phyloP scores from a whole-genome alignment of 352 stramenopile species.

The Pythium sukuiense region DNA sequence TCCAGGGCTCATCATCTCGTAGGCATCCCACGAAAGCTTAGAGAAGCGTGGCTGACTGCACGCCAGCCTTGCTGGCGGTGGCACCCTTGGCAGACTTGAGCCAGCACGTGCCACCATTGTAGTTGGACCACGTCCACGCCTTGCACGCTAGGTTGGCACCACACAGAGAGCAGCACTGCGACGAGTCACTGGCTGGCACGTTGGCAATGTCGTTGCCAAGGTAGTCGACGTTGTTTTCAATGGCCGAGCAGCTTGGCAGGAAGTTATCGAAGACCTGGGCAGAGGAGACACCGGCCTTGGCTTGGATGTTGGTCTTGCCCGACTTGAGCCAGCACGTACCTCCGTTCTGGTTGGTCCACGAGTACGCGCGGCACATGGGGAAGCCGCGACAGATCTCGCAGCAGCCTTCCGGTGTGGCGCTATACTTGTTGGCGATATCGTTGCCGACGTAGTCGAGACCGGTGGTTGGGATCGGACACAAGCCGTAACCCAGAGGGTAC shows the following conservation, averaged over 20 bases:
- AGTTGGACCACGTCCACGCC: too few species aligned
- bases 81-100: too few species aligned
- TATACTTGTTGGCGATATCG: slow-evolving; percentile 12
- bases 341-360: too few species aligned
- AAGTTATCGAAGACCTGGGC: neutral
- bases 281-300: slow-evolving; percentile 13
- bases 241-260: neutral
- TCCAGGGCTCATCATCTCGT: too few species aligned
- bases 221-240: slow-evolving; percentile 2
- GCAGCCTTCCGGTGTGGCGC: slow-evolving; percentile 9
- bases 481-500: slow-evolving; percentile 20
- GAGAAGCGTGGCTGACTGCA: neutral
- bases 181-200: neutral
- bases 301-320: neutral
- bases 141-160: slow-evolving; percentile 13
- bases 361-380: slow-evolving; percentile 14
- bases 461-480: neutral
- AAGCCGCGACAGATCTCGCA: slow-evolving; percentile 35
- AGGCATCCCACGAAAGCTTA: too few species aligned
- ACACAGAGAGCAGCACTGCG: slow-evolving; percentile 18
- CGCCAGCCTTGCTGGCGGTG: neutral
- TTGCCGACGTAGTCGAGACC: too few species aligned
- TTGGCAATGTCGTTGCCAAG: slow-evolving; percentile 18
- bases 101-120: too few species aligned
- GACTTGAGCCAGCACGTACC: too few species aligned